A percentile compares a stretch with the other conserved stretches of the same genome.
Conservation (phyloP, 495 filamentous ascomycete species). For the Penicillium salamii region DNA sequence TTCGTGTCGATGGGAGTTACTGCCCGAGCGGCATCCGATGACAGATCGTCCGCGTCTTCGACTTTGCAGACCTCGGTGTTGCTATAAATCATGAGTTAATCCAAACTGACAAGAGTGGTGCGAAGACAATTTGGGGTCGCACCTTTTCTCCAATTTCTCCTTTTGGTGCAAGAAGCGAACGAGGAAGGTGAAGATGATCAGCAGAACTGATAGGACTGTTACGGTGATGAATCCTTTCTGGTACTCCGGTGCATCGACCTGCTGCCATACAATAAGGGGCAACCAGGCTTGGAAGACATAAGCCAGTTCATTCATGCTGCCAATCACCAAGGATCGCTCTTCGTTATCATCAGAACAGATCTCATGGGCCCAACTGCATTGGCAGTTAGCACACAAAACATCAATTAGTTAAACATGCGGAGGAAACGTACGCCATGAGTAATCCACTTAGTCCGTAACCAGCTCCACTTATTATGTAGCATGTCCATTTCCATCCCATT, state of each 20-base stretch:
- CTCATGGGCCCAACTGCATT: slow-evolving; percentile 46
- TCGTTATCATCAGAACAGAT: slow-evolving; percentile 52
- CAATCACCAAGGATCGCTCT: slow-evolving; percentile 48
- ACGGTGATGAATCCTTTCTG: slow-evolving; percentile 48
- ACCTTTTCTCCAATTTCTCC: slow-evolving; percentile 32
- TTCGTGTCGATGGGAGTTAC: background rate
- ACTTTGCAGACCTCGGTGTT: background rate
- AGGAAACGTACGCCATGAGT: slow-evolving; percentile 37
- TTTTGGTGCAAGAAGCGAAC: slow-evolving; percentile 35
- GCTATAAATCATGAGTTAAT: background rate
- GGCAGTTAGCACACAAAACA: background rate
- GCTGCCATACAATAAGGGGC: slow-evolving; percentile 49
- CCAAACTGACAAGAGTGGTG: no score
- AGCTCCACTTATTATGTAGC: slow-evolving; percentile 37
- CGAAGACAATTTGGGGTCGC: no score
- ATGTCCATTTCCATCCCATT: slow-evolving; percentile 41
- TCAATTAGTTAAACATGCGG: background rate
- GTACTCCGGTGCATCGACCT: slow-evolving; percentile 48
- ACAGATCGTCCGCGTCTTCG: background rate
- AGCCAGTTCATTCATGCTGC: slow-evolving; percentile 49
- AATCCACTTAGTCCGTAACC: slow-evolving; percentile 41
- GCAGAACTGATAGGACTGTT: slow-evolving; percentile 27
- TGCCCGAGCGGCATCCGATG: background rate
- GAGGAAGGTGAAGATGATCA: slow-evolving; percentile 29
- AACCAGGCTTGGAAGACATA: slow-evolving; percentile 51